Conservation (phyloP, 2,329 filamentous ascomycete genomes). For the Zymoseptoria tritici region DNA sequence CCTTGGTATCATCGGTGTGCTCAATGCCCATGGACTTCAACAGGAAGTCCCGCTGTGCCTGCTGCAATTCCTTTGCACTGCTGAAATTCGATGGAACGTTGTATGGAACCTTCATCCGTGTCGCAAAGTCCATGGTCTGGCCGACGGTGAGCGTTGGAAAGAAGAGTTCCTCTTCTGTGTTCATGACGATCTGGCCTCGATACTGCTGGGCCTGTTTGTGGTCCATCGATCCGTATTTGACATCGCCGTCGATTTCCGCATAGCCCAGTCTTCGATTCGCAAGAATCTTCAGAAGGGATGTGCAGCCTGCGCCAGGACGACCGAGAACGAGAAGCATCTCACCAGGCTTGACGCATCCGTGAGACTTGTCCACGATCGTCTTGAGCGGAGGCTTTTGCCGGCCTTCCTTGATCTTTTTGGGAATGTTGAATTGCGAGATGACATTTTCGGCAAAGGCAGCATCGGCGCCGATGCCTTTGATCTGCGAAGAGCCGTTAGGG, state of each 20-base stretch:
- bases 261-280: slow-evolving; percentile 49
- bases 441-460: slow-evolving; percentile 56
- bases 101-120: slow-evolving; percentile 43
- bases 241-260: slow-evolving; percentile 47
- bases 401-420: slow-evolving; percentile 34
- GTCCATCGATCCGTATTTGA: slow-evolving; percentile 47
- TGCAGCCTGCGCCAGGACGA: slow-evolving; percentile 42
- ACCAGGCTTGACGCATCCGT: slow-evolving; percentile 60
- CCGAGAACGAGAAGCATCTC: slow-evolving; percentile 26
- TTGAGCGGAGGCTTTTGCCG: slow-evolving; percentile 49
- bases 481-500: neutral
- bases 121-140: slow-evolving; percentile 49
- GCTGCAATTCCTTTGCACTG: slow-evolving; percentile 39
- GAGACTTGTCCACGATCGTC: slow-evolving; percentile 52
- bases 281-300: slow-evolving; percentile 62
- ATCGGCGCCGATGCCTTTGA: slow-evolving; percentile 55
- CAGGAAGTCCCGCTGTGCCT: slow-evolving; percentile 47
- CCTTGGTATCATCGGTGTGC: slow-evolving; percentile 58
- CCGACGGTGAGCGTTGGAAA: slow-evolving; percentile 51
- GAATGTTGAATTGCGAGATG: slow-evolving; percentile 46
- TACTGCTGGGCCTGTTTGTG: slow-evolving; percentile 35
- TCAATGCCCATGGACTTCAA: slow-evolving; percentile 51
- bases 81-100: slow-evolving; percentile 28
- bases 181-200: slow-evolving; percentile 39
- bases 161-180: slow-evolving; percentile 41